Evolutionary conservation across 345 rosid species (phyloP).

Genomic region (Eucalyptus grandis): DNA sequence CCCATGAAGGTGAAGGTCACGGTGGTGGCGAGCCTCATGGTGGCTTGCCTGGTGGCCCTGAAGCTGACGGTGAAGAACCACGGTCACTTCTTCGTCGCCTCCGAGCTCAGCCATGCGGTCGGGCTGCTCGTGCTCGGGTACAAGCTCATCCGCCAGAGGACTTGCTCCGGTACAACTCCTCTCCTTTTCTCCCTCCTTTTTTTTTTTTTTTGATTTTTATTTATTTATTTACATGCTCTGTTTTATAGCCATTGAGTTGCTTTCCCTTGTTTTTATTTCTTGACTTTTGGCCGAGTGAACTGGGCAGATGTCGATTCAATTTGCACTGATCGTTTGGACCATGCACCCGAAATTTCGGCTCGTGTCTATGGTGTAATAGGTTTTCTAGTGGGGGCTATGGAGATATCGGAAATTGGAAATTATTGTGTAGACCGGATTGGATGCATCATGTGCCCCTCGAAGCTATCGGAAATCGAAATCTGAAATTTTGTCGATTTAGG

Average conservation of each 20-base stretch:
- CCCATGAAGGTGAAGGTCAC: neutral
- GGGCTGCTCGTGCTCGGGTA: neutral
- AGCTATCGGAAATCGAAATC: neutral
- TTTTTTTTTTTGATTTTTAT: neutral
- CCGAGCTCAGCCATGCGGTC: neutral
- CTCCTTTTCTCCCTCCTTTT: neutral
- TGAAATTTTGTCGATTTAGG: neutral
- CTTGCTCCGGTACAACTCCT: neutral
- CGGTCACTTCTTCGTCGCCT: neutral
- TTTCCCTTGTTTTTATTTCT: neutral
- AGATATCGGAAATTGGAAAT: neutral
- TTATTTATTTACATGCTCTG: too few relatives aligned
- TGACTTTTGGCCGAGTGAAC: neutral
- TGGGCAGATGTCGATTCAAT: neutral
- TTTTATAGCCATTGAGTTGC: neutral
- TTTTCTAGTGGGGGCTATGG: neutral
- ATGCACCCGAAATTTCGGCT: neutral
- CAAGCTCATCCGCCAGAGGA: neutral
- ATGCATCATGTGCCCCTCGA: neutral
- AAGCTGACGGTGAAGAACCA: neutral
- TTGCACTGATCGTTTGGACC: neutral
- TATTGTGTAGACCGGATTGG: neutral
- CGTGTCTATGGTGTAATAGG: neutral
- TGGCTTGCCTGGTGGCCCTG: neutral
- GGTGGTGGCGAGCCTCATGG: neutral